Conservation (phyloP, 306 rosid genomes). For the Lathyrus oleraceus region DNA sequence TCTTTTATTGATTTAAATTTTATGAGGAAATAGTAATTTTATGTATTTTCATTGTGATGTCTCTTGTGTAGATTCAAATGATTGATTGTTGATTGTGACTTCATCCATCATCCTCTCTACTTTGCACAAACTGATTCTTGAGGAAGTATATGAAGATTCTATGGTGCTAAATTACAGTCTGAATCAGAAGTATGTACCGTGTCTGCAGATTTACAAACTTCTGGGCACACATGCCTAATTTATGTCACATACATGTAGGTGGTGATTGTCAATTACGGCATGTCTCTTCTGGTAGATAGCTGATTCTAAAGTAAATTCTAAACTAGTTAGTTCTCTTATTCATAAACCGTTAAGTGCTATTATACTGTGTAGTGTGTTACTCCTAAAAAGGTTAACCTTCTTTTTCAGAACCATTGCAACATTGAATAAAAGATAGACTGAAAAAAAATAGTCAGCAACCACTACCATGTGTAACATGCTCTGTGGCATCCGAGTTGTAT, state of each 20-base stretch:
- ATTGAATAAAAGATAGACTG: slow-evolving; percentile 40
- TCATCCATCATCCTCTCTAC: slow-evolving; percentile 39
- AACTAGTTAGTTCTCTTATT: slow-evolving; percentile 47
- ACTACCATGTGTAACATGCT: slow-evolving; percentile 30
- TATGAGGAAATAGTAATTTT: background rate
- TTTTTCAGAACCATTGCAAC: slow-evolving; percentile 54
- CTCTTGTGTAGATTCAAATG: slow-evolving; percentile 63
- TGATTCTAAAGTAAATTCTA: slow-evolving; percentile 40
- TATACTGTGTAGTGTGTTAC: slow-evolving; percentile 38
- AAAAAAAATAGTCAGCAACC: slow-evolving; percentile 44
- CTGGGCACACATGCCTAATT: slow-evolving; percentile 24
- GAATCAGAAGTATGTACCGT: slow-evolving; percentile 36
- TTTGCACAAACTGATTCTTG: slow-evolving; percentile 39
- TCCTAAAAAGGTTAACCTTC: slow-evolving; percentile 39
- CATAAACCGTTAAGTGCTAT: slow-evolving; percentile 34
- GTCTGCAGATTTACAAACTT: slow-evolving; percentile 33
- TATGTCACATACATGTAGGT: slow-evolving; percentile 40
- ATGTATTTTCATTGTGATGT: slow-evolving; percentile 31
- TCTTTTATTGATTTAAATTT: slow-evolving; percentile 2
- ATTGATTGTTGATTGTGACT: slow-evolving; percentile 49
- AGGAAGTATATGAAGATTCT: slow-evolving; percentile 41
- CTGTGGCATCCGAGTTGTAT: slow-evolving; percentile 15
- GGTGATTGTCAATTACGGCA: slow-evolving; percentile 43
- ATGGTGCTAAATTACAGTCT: slow-evolving; percentile 37
- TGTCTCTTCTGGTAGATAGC: slow-evolving; percentile 38